phyloP scores from a whole-genome alignment of 176 grass and related monocot species.

The Olyra latifolia region DNA sequence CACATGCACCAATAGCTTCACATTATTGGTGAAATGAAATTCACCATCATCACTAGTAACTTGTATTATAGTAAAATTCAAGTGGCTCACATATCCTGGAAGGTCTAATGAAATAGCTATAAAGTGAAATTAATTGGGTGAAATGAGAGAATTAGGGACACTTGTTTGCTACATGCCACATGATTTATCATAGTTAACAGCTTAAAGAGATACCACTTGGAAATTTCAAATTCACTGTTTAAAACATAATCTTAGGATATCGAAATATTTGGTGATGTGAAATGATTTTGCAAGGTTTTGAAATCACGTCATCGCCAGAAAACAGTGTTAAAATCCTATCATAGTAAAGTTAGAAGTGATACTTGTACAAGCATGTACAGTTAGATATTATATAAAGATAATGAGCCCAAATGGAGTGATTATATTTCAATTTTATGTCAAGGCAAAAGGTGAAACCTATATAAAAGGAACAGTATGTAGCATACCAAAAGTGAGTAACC shows the following conservation, averaged over 20 bases:
- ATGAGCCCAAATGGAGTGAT: not conserved
- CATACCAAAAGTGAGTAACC: slow-evolving; percentile 83
- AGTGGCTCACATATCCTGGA: not conserved
- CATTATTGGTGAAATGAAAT: not conserved
- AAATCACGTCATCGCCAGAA: not conserved
- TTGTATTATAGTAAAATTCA: not conserved
- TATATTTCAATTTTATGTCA: slow-evolving; percentile 3
- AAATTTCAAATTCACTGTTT: not conserved
- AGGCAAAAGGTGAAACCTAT: not conserved
- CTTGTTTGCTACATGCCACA: not conserved
- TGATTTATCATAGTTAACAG: not conserved
- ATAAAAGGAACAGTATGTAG: not conserved
- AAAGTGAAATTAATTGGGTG: not conserved
- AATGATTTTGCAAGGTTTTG: not conserved
- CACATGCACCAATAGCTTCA: not conserved
- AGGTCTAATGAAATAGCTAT: not conserved
- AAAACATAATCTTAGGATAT: not conserved
- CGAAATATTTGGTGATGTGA: not conserved
- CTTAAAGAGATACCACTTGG: not conserved
- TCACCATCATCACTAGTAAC: not conserved
- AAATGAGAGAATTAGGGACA: not conserved
- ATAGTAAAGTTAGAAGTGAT: not conserved
- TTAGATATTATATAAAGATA: not conserved
- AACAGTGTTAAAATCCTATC: not conserved
- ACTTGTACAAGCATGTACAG: not conserved